phyloP scores from a whole-genome alignment of 805 yeast genomes.

The Starmerella sirachaensis region DNA sequence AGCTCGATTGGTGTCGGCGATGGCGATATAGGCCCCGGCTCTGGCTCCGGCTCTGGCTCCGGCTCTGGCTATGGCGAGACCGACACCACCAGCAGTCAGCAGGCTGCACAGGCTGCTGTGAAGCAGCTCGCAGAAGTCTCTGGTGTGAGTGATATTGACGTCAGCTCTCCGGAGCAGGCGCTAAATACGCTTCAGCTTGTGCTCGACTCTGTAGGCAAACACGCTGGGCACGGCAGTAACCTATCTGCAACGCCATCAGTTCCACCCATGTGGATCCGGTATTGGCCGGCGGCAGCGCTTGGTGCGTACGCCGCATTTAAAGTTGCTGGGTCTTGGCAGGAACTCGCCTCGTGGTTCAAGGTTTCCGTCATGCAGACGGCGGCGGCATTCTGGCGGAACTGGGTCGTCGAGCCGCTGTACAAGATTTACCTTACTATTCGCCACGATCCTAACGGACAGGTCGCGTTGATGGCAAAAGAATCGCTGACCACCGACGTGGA shows the following conservation, averaged over 20 bases:
- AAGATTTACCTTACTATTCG: constrained; percentile 70
- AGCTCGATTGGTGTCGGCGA: too few species aligned
- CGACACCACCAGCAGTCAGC: background rate
- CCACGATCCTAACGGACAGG: constrained; percentile 61
- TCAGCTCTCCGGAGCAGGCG: constrained; percentile 11
- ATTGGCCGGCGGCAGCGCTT: constrained; percentile 52
- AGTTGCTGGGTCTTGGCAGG: constrained; percentile 40
- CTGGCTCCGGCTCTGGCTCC: too few species aligned
- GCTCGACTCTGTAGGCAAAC: constrained; percentile 3
- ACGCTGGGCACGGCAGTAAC: background rate
- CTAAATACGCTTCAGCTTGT: constrained; percentile 15
- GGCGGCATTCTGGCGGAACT: constrained; percentile 58
- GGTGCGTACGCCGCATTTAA: constrained; percentile 26
- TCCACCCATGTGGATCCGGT: constrained; percentile 31
- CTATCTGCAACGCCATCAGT: background rate
- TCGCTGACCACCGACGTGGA: constrained; percentile 67
- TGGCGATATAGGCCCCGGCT: too few species aligned
- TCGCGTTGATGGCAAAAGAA: constrained; percentile 68
- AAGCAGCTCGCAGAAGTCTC: constrained; percentile 6
- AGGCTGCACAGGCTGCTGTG: constrained; percentile 1
- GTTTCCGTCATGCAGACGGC: constrained; percentile 52
- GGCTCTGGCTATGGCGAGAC: background rate
- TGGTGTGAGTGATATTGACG: background rate
- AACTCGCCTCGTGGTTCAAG: constrained; percentile 44
- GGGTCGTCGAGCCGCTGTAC: constrained; percentile 68